Percentiles rank a stretch among this genome's conserved stretches.
phyloP scores from a whole-genome alignment of 768 basidiomycete genomes.

The Boletus eberwhitei region DNA sequence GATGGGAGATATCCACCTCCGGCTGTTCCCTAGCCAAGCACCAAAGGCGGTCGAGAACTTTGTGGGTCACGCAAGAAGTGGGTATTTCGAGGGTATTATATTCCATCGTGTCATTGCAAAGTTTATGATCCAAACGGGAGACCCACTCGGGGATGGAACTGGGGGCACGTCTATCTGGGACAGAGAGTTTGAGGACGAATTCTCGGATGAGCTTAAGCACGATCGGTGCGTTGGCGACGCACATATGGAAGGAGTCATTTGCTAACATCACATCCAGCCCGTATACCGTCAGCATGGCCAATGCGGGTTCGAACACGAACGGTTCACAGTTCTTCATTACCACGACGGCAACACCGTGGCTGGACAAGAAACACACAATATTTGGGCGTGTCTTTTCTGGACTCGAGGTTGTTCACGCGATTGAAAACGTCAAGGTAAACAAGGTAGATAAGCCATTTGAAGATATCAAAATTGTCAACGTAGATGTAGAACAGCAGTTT shows the following conservation, averaged over 20 bases:
- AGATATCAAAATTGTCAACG: slow-evolving; percentile 87
- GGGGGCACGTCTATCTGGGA: slow-evolving; percentile 92
- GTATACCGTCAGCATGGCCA: slow-evolving; percentile 95
- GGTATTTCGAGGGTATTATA: slow-evolving; percentile 89
- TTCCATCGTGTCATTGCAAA: slow-evolving; percentile 98
- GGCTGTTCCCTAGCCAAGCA: slow-evolving; percentile 85
- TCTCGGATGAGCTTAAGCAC: slow-evolving; percentile 83
- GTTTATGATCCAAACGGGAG: slow-evolving; percentile 98
- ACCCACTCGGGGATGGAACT: slow-evolving; percentile 92
- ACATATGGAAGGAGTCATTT: not conserved
- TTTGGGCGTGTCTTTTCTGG: slow-evolving; percentile 89
- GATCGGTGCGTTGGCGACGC: slow-evolving; percentile 58
- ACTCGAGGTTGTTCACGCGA: slow-evolving; percentile 84
- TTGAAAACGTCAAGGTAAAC: slow-evolving; percentile 87
- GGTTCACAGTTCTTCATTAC: slow-evolving; percentile 99
- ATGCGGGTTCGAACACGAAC: slow-evolving; percentile 86
- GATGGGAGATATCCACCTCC: slow-evolving; percentile 87
- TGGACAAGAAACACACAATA: slow-evolving; percentile 89
- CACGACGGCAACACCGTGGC: slow-evolving; percentile 89
- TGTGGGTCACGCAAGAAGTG: slow-evolving; percentile 83
- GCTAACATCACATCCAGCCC: slow-evolving; percentile 49
- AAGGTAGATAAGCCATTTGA: slow-evolving; percentile 88
- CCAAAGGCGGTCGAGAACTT: slow-evolving; percentile 99
- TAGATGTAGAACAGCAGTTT: slow-evolving; percentile 60
- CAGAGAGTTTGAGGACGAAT: slow-evolving; percentile 89